phyloP scores from a whole-genome alignment of 768 basidiomycete genomes.

The Suillus lakei region DNA sequence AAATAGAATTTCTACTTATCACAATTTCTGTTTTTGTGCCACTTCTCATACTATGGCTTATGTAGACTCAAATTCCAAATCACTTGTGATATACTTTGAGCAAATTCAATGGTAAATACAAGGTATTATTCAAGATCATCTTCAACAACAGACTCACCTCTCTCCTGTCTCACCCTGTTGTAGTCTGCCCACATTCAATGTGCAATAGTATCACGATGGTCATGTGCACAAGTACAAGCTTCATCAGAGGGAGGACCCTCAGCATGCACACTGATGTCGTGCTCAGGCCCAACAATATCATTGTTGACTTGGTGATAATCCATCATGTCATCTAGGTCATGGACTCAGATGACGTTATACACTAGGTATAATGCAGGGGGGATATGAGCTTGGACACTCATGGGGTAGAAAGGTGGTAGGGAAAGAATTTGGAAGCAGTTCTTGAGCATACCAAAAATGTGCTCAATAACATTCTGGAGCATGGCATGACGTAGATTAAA shows the following conservation, averaged over 20 bases:
- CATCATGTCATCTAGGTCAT: slow-evolving; percentile 14
- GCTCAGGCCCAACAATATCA: too few species aligned
- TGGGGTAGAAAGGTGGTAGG: slow-evolving; percentile 14
- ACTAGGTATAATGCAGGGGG: slow-evolving; percentile 24
- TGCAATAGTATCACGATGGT: slow-evolving; percentile 10
- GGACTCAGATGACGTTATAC: slow-evolving; percentile 29
- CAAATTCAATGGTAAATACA: background rate
- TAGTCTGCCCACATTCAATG: slow-evolving; percentile 17
- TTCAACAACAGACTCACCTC: background rate
- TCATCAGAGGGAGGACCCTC: too few species aligned
- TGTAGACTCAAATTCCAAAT: too few species aligned
- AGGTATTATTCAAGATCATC: background rate
- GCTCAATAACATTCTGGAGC: slow-evolving; percentile 28
- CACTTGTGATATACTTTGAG: too few species aligned
- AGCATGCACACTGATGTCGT: too few species aligned
- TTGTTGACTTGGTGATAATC: too few species aligned
- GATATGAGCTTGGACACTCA: slow-evolving; percentile 21
- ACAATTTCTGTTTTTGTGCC: too few species aligned
- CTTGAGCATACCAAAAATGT: slow-evolving; percentile 37
- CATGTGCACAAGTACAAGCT: background rate
- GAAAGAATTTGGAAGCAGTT: slow-evolving; percentile 14
- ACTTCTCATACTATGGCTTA: too few species aligned
- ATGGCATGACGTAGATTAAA: slow-evolving; percentile 42
- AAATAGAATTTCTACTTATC: too few species aligned
- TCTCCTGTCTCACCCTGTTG: background rate